A percentile compares a stretch with the other conserved stretches of the same genome.
These are phyloP conservation scores for Backusella luteola DNA, from an alignment of 192 early-diverging fungal genomes.

Conservation along the genomic window DNA sequence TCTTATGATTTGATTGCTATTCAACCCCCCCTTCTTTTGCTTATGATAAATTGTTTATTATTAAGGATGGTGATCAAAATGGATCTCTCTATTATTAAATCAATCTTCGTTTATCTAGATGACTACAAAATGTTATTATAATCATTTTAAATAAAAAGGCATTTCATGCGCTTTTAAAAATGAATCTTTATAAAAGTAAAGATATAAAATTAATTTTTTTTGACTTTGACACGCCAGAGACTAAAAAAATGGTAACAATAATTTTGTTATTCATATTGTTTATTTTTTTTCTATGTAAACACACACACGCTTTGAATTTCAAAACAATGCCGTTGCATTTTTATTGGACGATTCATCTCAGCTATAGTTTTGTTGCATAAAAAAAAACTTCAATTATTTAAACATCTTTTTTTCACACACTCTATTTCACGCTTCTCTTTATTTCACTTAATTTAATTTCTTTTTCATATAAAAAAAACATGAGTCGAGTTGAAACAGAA, in stretches of 20 bases:
- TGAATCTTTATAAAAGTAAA: not conserved
- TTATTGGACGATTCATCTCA: not conserved
- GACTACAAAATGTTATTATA: not conserved
- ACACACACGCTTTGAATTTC: not conserved
- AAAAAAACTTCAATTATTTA: not conserved
- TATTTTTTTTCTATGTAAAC: not conserved
- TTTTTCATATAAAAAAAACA: not conserved
- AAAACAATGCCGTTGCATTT: not conserved
- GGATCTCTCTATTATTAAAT: not conserved
- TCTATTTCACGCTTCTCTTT: not conserved
- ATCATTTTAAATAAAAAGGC: not conserved
- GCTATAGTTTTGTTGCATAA: not conserved
- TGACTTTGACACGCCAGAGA: not conserved
- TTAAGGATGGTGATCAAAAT: not conserved
- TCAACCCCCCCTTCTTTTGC: not conserved
- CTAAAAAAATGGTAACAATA: not conserved
- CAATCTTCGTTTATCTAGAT: not conserved
- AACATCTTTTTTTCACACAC: not conserved
- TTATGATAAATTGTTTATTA: not conserved
- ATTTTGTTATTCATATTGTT: not conserved
- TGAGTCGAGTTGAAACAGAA: conserved; percentile 5
- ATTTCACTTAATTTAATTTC: not conserved
- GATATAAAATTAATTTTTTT: not conserved
- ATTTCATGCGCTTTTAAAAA: not conserved
- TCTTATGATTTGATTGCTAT: not conserved